phyloP scores from a whole-genome alignment of 495 filamentous ascomycete genomes.

The Jackrogersella multiformis region DNA sequence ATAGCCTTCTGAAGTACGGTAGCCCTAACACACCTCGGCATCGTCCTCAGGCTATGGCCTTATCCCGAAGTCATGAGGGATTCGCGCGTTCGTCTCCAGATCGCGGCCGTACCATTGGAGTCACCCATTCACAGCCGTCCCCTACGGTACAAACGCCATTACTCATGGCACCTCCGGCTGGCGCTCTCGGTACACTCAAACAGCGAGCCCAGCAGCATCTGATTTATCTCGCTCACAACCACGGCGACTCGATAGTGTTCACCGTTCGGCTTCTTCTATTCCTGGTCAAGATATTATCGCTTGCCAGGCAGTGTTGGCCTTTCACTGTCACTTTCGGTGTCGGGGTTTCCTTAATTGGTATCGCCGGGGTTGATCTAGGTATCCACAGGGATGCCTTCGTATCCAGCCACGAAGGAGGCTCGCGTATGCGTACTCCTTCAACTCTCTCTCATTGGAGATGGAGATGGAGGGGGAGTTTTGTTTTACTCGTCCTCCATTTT shows the following conservation, averaged over 20 bases:
- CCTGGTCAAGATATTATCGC: slow-evolving; percentile 51
- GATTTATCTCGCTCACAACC: slow-evolving; percentile 21
- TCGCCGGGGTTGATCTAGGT: slow-evolving; percentile 54
- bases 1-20: slow-evolving; percentile 47
- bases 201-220: slow-evolving; percentile 47
- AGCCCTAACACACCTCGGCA: slow-evolving; percentile 45
- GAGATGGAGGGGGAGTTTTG: slow-evolving; percentile 51
- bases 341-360: slow-evolving; percentile 46
- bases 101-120: slow-evolving; percentile 26
- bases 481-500: slow-evolving; percentile 52
- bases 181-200: slow-evolving; percentile 49
- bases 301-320: slow-evolving; percentile 56
- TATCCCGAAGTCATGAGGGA: slow-evolving; percentile 50
- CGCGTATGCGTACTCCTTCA: slow-evolving; percentile 14
- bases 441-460: slow-evolving; percentile 38
- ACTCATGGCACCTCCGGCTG: slow-evolving; percentile 68
- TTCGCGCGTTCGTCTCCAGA: slow-evolving; percentile 37
- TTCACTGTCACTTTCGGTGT: slow-evolving; percentile 50
- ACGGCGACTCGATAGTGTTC: slow-evolving; percentile 38
- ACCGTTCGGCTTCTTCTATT: slow-evolving; percentile 50
- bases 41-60: slow-evolving; percentile 45
- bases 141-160: slow-evolving; percentile 55
- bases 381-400: slow-evolving; percentile 20
- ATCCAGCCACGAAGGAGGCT: slow-evolving; percentile 22
- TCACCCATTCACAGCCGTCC: slow-evolving; percentile 43